These are phyloP conservation scores for Babesia sp. DNA, from an alignment of 169 alveolate genomes.

Conservation along the genomic window DNA sequence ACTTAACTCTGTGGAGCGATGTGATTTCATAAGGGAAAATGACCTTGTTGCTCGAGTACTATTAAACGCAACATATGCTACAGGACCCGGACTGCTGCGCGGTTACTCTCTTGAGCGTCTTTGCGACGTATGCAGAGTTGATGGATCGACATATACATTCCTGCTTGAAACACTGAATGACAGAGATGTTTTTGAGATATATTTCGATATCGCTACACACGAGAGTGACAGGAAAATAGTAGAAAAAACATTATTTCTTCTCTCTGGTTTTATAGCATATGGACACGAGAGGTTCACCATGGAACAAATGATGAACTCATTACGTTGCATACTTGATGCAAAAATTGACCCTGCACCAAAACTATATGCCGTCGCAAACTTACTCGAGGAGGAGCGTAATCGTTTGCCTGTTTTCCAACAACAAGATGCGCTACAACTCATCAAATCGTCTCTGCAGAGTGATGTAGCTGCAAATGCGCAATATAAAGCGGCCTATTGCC, in stretches of 20 bases:
- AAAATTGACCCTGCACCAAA: conserved; percentile 36
- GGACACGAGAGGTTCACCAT: conserved; percentile 17
- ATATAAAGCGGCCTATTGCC: conserved; percentile 73
- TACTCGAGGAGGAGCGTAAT: conserved; percentile 34
- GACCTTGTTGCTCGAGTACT: conserved; percentile 27
- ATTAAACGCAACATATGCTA: conserved; percentile 60
- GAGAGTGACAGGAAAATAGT: conserved; percentile 37
- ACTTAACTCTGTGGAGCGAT: conserved; percentile 35
- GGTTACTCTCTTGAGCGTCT: conserved; percentile 57
- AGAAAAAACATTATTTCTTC: conserved; percentile 42
- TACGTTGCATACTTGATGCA: conserved; percentile 7
- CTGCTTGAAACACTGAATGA: conserved; percentile 41
- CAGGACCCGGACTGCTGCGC: conserved; percentile 57
- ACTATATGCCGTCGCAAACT: conserved; percentile 57
- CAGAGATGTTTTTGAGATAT: conserved; percentile 48
- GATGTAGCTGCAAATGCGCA: conserved; percentile 67
- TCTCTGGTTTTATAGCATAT: conserved; percentile 49
- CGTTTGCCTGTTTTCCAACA: conserved; percentile 58
- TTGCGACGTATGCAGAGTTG: conserved; percentile 54
- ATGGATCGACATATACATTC: conserved; percentile 17
- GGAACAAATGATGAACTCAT: conserved; percentile 31
- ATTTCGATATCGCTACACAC: conserved; percentile 60
- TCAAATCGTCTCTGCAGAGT: conserved; percentile 57
- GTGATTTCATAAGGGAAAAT: conserved; percentile 31
- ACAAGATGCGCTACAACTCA: conserved; percentile 44